These are phyloP conservation scores for Fusarium keratoplasticum DNA, from an alignment of 2,329 filamentous ascomycete species.

Conservation along the genomic window DNA sequence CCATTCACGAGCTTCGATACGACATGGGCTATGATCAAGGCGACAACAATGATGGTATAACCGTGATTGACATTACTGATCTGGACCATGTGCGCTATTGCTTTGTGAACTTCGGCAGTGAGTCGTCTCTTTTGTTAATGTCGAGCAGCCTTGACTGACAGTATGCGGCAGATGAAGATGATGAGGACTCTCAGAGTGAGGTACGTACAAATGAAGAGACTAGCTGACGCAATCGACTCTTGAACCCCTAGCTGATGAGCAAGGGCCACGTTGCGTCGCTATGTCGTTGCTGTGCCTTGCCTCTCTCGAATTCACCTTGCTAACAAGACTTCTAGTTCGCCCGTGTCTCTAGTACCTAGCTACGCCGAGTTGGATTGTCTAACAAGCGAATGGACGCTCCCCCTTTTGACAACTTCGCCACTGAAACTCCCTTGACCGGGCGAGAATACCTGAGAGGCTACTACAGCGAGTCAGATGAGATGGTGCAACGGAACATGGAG, in stretches of 20 bases:
- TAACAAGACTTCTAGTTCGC: not conserved
- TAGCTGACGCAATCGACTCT: not conserved
- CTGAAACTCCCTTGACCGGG: not conserved
- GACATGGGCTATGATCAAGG: constrained; percentile 2
- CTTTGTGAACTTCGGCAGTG: constrained; percentile 6
- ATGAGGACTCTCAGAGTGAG: not conserved
- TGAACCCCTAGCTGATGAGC: not conserved
- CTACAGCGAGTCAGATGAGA: not conserved
- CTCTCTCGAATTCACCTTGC: not conserved
- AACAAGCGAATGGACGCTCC: not conserved
- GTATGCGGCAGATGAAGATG: not conserved
- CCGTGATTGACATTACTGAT: constrained; percentile 16
- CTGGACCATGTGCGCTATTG: not conserved
- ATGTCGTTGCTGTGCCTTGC: not conserved
- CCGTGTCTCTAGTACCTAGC: not conserved
- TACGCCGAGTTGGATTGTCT: not conserved
- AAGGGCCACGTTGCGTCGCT: not conserved
- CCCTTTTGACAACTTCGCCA: not conserved
- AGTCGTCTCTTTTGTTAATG: not conserved
- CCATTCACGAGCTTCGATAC: not conserved
- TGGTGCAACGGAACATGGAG: not conserved
- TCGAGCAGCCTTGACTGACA: not conserved
- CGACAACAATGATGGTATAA: constrained; percentile 9
- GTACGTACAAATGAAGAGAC: not conserved
- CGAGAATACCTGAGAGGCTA: not conserved